A percentile compares a stretch with the other conserved stretches of the same genome.
Evolutionary conservation across 768 basidiomycete genomes (phyloP).

Genomic region (Trametes sanguinea): DNA sequence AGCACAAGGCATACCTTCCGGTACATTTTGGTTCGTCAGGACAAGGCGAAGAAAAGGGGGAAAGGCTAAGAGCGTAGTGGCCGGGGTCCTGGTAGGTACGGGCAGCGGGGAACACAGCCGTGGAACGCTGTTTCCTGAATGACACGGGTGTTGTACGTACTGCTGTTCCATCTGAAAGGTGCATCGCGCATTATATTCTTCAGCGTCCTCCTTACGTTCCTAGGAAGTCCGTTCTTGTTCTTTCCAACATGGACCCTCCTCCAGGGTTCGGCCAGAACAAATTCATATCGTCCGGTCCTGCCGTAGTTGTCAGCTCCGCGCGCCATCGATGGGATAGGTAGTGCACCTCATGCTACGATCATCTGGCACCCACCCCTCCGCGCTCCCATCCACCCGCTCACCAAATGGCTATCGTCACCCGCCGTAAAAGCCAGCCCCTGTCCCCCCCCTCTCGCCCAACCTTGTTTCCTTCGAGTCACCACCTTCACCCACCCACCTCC

Average conservation of each 20-base stretch:
- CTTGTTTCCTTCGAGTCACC: not conserved
- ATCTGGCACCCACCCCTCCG: conserved; percentile 10
- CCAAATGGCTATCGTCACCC: not conserved
- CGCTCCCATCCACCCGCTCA: not conserved
- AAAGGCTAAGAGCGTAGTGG: not conserved
- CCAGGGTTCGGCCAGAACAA: not conserved
- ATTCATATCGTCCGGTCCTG: not conserved
- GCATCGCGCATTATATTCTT: not conserved
- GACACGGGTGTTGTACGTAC: not conserved
- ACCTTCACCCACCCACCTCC: not conserved
- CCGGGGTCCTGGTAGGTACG: conserved; percentile 1
- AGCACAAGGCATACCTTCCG: no score
- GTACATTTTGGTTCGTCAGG: no score
- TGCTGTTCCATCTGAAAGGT: conserved; percentile 1
- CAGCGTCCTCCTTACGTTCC: not conserved
- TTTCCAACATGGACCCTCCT: not conserved
- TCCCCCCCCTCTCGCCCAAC: not conserved
- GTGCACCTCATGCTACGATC: conserved; percentile 10
- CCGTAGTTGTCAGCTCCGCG: conserved; percentile 1
- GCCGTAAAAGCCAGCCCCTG: conserved; percentile 17
- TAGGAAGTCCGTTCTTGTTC: not conserved
- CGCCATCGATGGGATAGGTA: conserved; percentile 9
- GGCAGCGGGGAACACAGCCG: conserved; percentile 1
- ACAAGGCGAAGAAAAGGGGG: not conserved
- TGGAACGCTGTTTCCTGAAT: conserved; percentile 10